phyloP scores from a whole-genome alignment of 2,329 filamentous ascomycete species.

The Pleomassaria siparia region DNA sequence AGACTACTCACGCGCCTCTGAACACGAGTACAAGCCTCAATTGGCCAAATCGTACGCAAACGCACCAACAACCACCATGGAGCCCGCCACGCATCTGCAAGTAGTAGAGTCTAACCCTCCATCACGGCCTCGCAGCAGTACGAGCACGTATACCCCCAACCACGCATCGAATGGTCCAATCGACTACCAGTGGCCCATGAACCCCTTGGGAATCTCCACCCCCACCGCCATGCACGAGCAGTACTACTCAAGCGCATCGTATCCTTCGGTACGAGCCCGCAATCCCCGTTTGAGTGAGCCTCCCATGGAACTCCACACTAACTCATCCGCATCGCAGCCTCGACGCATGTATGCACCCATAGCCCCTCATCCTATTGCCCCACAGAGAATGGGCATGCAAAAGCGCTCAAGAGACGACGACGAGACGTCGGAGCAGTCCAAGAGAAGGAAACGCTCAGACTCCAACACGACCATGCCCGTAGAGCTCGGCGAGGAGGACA shows the following conservation, averaged over 20 bases:
- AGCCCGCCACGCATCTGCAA: constrained; percentile 17
- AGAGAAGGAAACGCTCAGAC: constrained; percentile 47
- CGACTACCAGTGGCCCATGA: constrained; percentile 43
- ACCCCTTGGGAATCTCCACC: constrained; percentile 45
- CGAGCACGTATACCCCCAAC: constrained; percentile 46
- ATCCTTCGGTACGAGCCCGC: constrained; percentile 30
- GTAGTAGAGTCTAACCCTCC: constrained; percentile 25
- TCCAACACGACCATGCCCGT: constrained; percentile 34
- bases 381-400: constrained; percentile 27
- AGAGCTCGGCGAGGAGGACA: constrained; percentile 54
- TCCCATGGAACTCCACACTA: constrained; percentile 27
- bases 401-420: constrained; percentile 47
- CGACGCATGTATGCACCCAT: constrained; percentile 47
- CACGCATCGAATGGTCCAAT: constrained; percentile 19
- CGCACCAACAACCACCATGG: constrained; percentile 9
- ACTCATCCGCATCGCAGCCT: constrained; percentile 41
- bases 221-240: constrained; percentile 27
- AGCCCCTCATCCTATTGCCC: constrained; percentile 45
- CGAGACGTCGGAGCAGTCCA: constrained; percentile 32
- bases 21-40: constrained; percentile 19
- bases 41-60: constrained; percentile 25
- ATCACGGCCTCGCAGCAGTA: constrained; percentile 45
- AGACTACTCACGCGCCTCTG: constrained; percentile 29
- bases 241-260: constrained; percentile 28
- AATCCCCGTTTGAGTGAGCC: constrained; percentile 39